Evolutionary conservation across 441 rosid species (phyloP), one percentile per base, ranked within the genome.

Genomic region (Omphalea diandra): DNA sequence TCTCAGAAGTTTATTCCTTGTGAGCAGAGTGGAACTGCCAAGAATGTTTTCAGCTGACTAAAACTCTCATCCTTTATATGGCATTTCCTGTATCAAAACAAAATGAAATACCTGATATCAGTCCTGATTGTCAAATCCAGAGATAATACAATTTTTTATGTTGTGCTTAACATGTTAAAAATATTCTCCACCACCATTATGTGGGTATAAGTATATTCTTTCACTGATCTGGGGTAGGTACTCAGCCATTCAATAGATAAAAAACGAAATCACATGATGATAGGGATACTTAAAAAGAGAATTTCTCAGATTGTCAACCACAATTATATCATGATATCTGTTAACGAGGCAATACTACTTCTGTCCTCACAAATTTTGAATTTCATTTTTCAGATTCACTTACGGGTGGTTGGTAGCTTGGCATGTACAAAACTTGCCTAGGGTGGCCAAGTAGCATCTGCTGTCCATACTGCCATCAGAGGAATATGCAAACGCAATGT

Each of bases 401-500:
- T 83, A 94, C 97, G 65, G 88, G 95, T 75, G 88, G 95, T 75
- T 82, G 97, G 84, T 87, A 85, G 71, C 75, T 68, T 35, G 85
- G 85, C 88, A 85, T 77, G 85, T 89, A 94, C 79, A 83, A 72
- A 32, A 84, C 69, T 56, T 78, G 95, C 73, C 92, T 87, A 54
- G 85, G 86, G 71, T 91, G 97, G 62, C 88, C 85, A 68, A 80
- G 59, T 64, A 90, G 79, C 87, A 87, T 80, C 74, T 84, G 94
- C 74, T 85, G 96, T 65, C 88, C 90, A 70, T 86, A 86, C 91
- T 85, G 86, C 81, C 78, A 67, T 59, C 26, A 71, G 46, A 70
- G 17, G 32, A 69, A 69, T 69, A 80, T 67, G 69, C 53, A 50
- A 26, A 68, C 54, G 50, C 60, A 72, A 10, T 36, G 15, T 15